Evolutionary conservation across 1,284 basidiomycete species (phyloP), one percentile per base, ranked within the genome.

Genomic region (Sporisorium iseilematis-ciliati): DNA sequence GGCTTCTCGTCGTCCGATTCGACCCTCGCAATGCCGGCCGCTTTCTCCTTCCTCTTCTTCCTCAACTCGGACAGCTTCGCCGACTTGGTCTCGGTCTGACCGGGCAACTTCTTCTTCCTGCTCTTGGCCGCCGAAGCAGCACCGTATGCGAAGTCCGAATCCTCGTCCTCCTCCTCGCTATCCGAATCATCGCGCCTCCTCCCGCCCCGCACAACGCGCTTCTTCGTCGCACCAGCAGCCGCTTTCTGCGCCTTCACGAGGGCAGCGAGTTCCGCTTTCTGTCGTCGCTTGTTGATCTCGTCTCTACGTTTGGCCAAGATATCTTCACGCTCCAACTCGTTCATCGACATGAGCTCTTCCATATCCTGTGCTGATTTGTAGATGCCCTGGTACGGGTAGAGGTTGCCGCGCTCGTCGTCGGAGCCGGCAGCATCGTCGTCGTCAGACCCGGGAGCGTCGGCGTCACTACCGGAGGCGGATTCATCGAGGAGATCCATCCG

Each of bases 311-410:
- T 88, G 0, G 92, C 91, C 14, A 97, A 88, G 57, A 94, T 92
- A 26, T 90, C 90, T 85, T 97, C 95, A 50, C 95, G 90, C 70
- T 95, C 92, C 71, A 97, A 88, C 86, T 97, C 95, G 42, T 92
- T 90, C 89, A 96, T 89, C 31, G 87, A 85, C 80, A 93, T 87
- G 43, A 97, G 88, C 93, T 88, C 87, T 75, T 92, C 89, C 81
- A 92, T 90, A 85, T 97, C 95, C 4, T 87, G 89, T 78, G 93
- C 92, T 80, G 94, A 90, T 64, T 90, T 89, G 84, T 93, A 97
- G 85, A 94, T 93, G 50, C 93, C 93, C 79, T 97, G 95, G 21
- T 96, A 87, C 0, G 94, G 95, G 84, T 94, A 97, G 6, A 64
- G 72, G 8, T 57, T 57, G 2, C 11, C 51, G 29, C 42, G 50